Evolutionary conservation across 2,329 filamentous ascomycete species (phyloP).

Genomic region (Pseudopithomyces maydicus): DNA sequence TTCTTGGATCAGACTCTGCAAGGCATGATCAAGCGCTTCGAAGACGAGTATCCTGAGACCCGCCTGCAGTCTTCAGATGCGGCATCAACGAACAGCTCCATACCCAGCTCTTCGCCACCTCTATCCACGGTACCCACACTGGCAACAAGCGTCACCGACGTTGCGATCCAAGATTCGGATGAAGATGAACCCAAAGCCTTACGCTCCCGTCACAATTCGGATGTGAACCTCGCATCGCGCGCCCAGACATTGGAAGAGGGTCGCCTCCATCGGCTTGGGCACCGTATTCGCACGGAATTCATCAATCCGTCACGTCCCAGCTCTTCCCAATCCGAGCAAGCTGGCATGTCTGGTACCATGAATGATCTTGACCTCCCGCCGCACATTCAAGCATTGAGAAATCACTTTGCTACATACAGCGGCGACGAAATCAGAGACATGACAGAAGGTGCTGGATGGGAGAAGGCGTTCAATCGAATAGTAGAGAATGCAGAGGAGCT

Average conservation of each 20-base stretch:
- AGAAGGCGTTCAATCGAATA: conserved; percentile 66
- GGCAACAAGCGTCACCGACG: conserved; percentile 34
- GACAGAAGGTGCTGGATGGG: conserved; percentile 63
- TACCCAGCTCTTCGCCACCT: conserved; percentile 36
- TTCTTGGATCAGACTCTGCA: conserved; percentile 89
- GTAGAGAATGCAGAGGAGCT: conserved; percentile 70
- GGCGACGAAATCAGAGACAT: conserved; percentile 62
- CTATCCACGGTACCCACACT: conserved; percentile 35
- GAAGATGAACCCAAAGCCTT: conserved; percentile 51
- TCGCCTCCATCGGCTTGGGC: conserved; percentile 70
- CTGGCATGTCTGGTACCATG: conserved; percentile 34
- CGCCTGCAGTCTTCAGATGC: conserved; percentile 54
- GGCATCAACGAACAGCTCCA: conserved; percentile 36
- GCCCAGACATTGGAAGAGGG: conserved; percentile 72
- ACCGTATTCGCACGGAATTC: conserved; percentile 68
- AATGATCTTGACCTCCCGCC: conserved; percentile 43
- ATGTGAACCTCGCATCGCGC: conserved; percentile 70
- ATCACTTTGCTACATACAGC: conserved; percentile 66
- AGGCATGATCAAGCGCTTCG: conserved; percentile 92
- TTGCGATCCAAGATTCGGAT: conserved; percentile 42
- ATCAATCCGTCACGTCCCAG: conserved; percentile 47
- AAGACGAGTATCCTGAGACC: conserved; percentile 94
- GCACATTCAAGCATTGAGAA: conserved; percentile 61
- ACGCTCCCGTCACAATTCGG: conserved; percentile 65
- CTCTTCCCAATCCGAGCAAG: conserved; percentile 24